phyloP scores from a whole-genome alignment of 805 yeast species.

The Metschnikowia corniflorae region DNA sequence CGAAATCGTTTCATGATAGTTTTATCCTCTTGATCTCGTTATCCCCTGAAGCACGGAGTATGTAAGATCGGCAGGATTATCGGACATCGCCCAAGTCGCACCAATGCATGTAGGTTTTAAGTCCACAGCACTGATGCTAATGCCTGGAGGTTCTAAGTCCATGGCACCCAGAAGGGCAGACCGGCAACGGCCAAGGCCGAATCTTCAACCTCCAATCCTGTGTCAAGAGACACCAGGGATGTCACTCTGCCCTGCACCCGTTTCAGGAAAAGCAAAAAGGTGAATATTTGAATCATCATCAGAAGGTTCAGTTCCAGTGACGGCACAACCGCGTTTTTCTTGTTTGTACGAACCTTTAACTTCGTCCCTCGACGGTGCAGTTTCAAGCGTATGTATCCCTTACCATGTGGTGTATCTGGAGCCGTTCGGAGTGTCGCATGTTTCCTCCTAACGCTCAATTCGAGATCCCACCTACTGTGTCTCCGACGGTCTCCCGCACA shows the following conservation, averaged over 20 bases:
- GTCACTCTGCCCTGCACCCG: conserved; percentile 1
- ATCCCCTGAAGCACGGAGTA: not conserved
- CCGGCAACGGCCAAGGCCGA: too few relatives aligned
- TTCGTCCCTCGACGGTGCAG: not conserved
- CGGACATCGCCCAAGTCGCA: not conserved
- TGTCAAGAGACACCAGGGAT: not conserved
- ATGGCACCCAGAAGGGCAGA: not conserved
- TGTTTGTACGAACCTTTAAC: not conserved
- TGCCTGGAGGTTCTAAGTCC: not conserved
- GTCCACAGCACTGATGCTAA: too few relatives aligned
- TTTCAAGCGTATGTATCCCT: not conserved
- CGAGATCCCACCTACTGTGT: too few relatives aligned
- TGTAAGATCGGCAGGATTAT: not conserved
- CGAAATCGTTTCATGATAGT: not conserved
- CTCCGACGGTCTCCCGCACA: too few relatives aligned
- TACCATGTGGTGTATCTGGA: too few relatives aligned
- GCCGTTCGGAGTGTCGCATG: too few relatives aligned
- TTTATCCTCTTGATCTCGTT: not conserved
- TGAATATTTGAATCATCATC: not conserved
- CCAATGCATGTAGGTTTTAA: not conserved
- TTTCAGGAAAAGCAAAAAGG: not conserved
- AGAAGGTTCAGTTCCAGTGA: not conserved
- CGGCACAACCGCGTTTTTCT: not conserved
- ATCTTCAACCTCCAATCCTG: not conserved
- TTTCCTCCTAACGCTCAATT: too few relatives aligned